Evolutionary conservation across 345 rosid genomes (phyloP).

Genomic region (Eutrema yunnanense): DNA sequence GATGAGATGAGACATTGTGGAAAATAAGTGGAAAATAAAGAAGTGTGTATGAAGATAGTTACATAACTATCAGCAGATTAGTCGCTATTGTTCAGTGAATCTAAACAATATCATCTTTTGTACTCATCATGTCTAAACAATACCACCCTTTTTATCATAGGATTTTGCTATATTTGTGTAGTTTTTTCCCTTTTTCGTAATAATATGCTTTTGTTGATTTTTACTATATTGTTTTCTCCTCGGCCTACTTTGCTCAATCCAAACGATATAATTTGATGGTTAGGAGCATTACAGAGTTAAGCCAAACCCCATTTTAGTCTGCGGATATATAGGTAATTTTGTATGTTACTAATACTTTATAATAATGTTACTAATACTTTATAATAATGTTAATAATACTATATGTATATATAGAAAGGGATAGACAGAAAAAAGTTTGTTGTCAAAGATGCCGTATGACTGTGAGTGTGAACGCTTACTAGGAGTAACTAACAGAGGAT

Average conservation of each 20-base stretch:
- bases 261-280: background rate
- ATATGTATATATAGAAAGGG: background rate
- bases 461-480: background rate
- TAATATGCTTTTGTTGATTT: background rate
- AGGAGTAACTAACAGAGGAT: background rate
- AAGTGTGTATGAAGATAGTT: background rate
- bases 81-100: slow-evolving; percentile 5
- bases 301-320: too few species aligned
- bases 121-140: background rate
- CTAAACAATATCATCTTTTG: background rate
- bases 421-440: background rate
- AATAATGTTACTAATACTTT: background rate
- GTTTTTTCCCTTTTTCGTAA: background rate
- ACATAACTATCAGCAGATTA: background rate
- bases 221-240: background rate
- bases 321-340: too few species aligned
- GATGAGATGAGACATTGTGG: background rate
- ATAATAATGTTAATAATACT: background rate
- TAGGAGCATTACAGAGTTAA: background rate
- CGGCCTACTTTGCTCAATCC: too few species aligned
- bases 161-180: background rate
- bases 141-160: background rate
- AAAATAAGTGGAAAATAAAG: background rate
- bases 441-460: background rate
- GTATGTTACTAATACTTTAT: too few species aligned